Base-by-base conservation (phyloP, 495 filamentous ascomycete genomes). In the Gamarada debralockiae region DNA sequence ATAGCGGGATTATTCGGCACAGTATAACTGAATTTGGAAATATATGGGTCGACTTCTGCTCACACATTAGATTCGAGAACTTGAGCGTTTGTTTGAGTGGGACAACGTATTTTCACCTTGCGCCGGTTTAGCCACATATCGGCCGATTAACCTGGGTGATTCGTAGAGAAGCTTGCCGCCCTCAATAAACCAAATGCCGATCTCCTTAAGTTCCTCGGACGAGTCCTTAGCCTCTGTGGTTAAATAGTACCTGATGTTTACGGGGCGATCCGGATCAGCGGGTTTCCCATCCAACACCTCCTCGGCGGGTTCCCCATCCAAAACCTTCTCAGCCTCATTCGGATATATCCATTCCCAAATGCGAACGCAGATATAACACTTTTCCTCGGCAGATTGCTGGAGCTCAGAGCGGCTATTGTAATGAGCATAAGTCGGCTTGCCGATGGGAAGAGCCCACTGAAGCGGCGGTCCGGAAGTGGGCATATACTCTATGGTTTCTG, bases 351-450 rank as follows among this genome's bases (percentile, higher is more conserved):
- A 44, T 21, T 44, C 22, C 15, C 17, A 21, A 24, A 44, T 20
- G 40, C 40, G 40, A 44, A 44, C 40, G 22, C 40, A 44, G 22
- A 44, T 44, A 44, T 44, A 44, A 24, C 40, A 44, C 22, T 44
- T 44, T 24, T 44, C 40, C 21, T 13, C 40, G 22, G 40, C 40
- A 13, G 40, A 44, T 24, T 44, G 15, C 40, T 44, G 15, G 22
- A 44, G 40, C 15, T 20, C 22, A 44, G 40, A 44, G 22, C 22
- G 17, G 22, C 40, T 44, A 5, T 44, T 20, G 40, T 44, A 24
- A 24, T 44, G 40, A 20, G 40, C 40, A 20, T 21, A 44, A 24
- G 40, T 44, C 40, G 40, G 40, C 40, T 44, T 44, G 22, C 22
- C 40, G 22, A 44, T 21, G 22, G 40, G 40, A 44, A 44, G n/a